These are phyloP conservation scores for Rhododendron kiyosumense DNA, from an alignment of 148 eudicot genomes.

Conservation along the genomic window DNA sequence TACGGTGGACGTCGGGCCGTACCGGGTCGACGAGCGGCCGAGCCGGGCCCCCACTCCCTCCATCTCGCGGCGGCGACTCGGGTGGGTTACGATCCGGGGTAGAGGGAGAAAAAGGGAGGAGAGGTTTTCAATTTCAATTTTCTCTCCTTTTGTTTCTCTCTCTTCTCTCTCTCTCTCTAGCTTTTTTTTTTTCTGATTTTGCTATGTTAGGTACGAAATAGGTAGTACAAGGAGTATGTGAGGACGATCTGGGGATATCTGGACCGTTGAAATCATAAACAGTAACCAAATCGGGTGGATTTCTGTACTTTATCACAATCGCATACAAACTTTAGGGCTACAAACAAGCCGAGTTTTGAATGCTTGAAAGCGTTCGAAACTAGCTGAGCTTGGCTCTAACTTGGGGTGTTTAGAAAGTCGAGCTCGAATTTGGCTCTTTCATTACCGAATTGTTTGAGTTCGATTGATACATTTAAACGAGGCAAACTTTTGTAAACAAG, in stretches of 20 bases:
- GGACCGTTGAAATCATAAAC: background rate
- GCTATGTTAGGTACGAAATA: background rate
- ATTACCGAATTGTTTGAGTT: no score
- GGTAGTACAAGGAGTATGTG: background rate
- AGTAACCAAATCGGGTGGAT: background rate
- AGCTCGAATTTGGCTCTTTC: no score
- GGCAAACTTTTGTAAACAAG: no score
- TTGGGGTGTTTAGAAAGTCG: no score
- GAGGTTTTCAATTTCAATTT: background rate
- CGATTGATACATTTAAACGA: no score
- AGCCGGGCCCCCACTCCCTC: conserved; percentile 85
- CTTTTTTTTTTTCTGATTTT: background rate
- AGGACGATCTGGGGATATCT: background rate
- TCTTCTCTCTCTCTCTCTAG: no score
- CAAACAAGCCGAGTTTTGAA: no score
- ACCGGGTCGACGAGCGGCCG: conserved; percentile 79
- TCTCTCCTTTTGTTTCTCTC: background rate
- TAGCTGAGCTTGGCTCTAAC: no score
- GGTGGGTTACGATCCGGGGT: conserved; percentile 10
- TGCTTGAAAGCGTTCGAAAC: no score
- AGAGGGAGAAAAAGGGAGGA: background rate
- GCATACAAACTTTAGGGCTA: no score
- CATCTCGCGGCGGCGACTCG: conserved; percentile 33
- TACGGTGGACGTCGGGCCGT: conserved; percentile 57
- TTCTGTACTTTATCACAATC: no score